Evolutionary conservation across 2,329 filamentous ascomycete genomes (phyloP).

Genomic region (Chaetomium olivaceum): DNA sequence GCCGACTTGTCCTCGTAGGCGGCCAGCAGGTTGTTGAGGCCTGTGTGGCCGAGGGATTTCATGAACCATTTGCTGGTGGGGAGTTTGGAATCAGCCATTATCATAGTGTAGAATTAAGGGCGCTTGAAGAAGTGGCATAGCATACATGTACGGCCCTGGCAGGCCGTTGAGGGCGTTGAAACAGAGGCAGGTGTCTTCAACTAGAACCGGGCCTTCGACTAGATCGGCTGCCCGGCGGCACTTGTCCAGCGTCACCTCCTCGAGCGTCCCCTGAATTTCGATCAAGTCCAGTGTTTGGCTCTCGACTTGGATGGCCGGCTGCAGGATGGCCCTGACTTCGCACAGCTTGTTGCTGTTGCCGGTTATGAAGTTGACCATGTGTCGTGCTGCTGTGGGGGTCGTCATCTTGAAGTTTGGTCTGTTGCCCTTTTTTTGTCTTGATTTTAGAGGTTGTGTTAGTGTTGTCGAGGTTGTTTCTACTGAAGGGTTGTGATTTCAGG

Average conservation of each 20-base stretch:
- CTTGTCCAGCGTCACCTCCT: slow-evolving; percentile 89
- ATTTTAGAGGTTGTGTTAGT: background rate
- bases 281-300: slow-evolving; percentile 77
- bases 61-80: slow-evolving; percentile 86
- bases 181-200: slow-evolving; percentile 93
- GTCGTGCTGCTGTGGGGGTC: slow-evolving; percentile 32
- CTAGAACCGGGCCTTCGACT: slow-evolving; percentile 83
- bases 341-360: slow-evolving; percentile 92
- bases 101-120: background rate
- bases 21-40: slow-evolving; percentile 85
- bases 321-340: slow-evolving; percentile 86
- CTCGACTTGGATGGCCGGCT: slow-evolving; percentile 69
- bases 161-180: slow-evolving; percentile 89
- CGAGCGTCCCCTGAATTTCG: slow-evolving; percentile 89
- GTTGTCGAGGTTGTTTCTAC: slow-evolving; percentile 1
- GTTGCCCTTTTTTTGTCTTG: slow-evolving; percentile 38
- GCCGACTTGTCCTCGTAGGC: slow-evolving; percentile 89
- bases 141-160: slow-evolving; percentile 93
- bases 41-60: slow-evolving; percentile 74
- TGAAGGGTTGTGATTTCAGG: background rate
- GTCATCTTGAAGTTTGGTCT: slow-evolving; percentile 44
- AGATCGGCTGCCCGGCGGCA: slow-evolving; percentile 76
- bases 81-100: background rate
- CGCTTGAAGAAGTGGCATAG: background rate
- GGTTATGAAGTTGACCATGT: slow-evolving; percentile 84